A percentile compares a stretch with the other conserved stretches of the same genome.
phyloP scores from a whole-genome alignment of 768 basidiomycete genomes.

The Fomitopsis serialis region DNA sequence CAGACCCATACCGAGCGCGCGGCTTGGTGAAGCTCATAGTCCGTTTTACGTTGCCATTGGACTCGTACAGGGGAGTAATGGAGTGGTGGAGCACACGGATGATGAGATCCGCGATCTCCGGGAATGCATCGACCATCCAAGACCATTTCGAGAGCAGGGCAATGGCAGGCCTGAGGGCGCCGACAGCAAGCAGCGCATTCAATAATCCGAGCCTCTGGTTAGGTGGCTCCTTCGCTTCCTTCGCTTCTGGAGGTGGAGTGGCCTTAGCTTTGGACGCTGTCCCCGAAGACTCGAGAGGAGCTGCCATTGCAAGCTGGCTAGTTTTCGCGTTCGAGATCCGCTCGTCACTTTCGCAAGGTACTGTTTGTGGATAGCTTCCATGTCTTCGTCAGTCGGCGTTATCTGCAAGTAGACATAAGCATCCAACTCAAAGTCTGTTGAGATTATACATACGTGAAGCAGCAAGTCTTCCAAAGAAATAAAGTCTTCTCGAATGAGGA shows the following conservation, averaged over 20 bases:
- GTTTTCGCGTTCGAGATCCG: slow-evolving; percentile 63
- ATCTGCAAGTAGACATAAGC: slow-evolving; percentile 42
- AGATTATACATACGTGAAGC: slow-evolving; percentile 64
- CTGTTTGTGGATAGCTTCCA: slow-evolving; percentile 61
- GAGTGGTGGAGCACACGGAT: slow-evolving; percentile 70
- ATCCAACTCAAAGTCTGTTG: not conserved
- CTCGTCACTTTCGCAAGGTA: slow-evolving; percentile 61
- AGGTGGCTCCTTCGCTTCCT: slow-evolving; percentile 38
- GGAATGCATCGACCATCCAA: slow-evolving; percentile 77
- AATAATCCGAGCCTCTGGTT: slow-evolving; percentile 84
- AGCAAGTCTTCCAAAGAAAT: slow-evolving; percentile 85
- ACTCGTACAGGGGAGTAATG: slow-evolving; percentile 60
- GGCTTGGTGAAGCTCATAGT: slow-evolving; percentile 59
- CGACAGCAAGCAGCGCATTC: slow-evolving; percentile 77
- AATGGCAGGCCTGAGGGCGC: slow-evolving; percentile 73
- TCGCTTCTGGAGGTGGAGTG: slow-evolving; percentile 31
- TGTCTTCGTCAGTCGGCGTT: slow-evolving; percentile 68
- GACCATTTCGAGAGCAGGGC: slow-evolving; percentile 78
- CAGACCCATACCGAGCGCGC: slow-evolving; percentile 56
- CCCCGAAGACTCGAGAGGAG: slow-evolving; percentile 58
- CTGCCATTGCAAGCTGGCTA: slow-evolving; percentile 82
- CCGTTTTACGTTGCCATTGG: slow-evolving; percentile 44
- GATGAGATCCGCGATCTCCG: slow-evolving; percentile 83
- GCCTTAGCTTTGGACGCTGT: slow-evolving; percentile 35
- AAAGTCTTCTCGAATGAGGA: slow-evolving; percentile 87